Conservation (phyloP, 1,284 basidiomycete species). For the Ceraceosorus bombacis region DNA sequence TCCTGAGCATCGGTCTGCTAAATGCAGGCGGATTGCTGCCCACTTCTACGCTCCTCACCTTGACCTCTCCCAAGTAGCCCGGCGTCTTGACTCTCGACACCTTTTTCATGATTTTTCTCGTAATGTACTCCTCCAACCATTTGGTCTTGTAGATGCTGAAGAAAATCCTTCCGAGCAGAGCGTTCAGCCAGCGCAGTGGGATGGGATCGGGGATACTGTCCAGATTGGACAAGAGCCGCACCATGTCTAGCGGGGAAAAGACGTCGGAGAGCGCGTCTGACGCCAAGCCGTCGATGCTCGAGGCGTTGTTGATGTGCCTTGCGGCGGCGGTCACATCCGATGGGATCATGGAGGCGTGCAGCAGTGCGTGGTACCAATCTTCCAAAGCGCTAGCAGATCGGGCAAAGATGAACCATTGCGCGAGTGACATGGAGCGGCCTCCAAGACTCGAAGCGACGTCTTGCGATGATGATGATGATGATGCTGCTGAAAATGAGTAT, state of each 20-base stretch:
- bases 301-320: neutral
- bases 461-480: too few species aligned
- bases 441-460: neutral
- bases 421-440: constrained; percentile 1
- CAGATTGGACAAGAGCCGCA: constrained; percentile 69
- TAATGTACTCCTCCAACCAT: constrained; percentile 71
- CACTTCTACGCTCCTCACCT: constrained; percentile 79
- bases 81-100: constrained; percentile 82
- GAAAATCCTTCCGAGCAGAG: constrained; percentile 81
- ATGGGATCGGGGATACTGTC: constrained; percentile 90
- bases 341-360: constrained; percentile 61
- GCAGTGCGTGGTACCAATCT: constrained; percentile 85
- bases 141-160: constrained; percentile 82
- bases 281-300: neutral
- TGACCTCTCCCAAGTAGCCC: constrained; percentile 72
- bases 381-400: constrained; percentile 52
- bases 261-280: constrained; percentile 53
- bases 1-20: constrained; percentile 90
- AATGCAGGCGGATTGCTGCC: constrained; percentile 63
- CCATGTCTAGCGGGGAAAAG: constrained; percentile 74
- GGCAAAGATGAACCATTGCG: constrained; percentile 46
- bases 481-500: too few species aligned
- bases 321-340: constrained; percentile 5
- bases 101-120: constrained; percentile 83
- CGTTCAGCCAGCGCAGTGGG: constrained; percentile 94